Base-by-base conservation (phyloP, 805 yeast species). In the Saturnispora quitensis region DNA sequence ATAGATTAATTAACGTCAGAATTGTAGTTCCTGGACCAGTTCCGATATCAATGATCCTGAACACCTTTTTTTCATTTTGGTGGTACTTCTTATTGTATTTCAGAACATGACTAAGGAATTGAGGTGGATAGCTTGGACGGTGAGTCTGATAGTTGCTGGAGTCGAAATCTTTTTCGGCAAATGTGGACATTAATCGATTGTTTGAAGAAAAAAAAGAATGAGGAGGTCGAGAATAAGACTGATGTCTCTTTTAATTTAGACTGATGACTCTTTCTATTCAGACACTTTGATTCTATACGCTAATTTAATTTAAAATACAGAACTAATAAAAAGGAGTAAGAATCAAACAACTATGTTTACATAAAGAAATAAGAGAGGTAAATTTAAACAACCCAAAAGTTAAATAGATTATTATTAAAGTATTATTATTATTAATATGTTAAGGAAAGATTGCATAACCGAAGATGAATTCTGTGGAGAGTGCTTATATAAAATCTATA, bases 101-200 rank as follows among this genome's bases (percentile, higher is more conserved):
- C 69, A 60, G 67, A 6, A 65, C 31, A 31, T 64, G 62, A 1
- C 71, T 60, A 59, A 73, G 82, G 50, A 84, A 73, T 4, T 62
- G 56, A 4, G 58, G 60, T 0, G 89, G 87, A 58, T 88, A 88
- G 0, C 75, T 66, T 1, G 96, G 96, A 47, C 96, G 69, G 53
- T 79, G 79, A 34, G 67, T 62, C 31, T 74, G 69, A 65, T 88
- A 88, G 24, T 67, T 68, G 5, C 68, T 60, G 1, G 87, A 73
- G 50, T 78, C 67, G 62, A 81, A 86, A 17, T 69, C 63, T 3
- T 65, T 50, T 4, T 75, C 76, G 1, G 87, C 72, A 62, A 80
- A 86, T 1, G 86, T 76, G 0, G 90, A 69, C 91, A 86, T 86
- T 5, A 12, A 20, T 40, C 20, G 24, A 38, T 38, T 4, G 25